Conservation (phyloP, 176 grass and related monocot species). For the Raddia distichophylla region DNA sequence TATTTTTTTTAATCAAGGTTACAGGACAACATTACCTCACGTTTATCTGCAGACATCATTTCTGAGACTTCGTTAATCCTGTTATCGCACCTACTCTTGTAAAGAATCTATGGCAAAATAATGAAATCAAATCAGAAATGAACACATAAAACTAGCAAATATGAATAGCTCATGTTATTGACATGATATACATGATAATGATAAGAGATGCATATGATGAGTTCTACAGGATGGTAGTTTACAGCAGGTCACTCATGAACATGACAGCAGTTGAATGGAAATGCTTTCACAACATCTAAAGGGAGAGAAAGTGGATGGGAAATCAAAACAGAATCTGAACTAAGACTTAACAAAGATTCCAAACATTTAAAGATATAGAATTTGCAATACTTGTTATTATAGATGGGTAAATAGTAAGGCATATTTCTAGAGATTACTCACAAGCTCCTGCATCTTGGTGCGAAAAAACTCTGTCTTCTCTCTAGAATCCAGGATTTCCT, state of each 20-base stretch:
- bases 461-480: conserved; percentile 92
- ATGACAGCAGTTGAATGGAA: conserved; percentile 25
- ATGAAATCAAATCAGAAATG: conserved; percentile 38
- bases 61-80: conserved; percentile 93
- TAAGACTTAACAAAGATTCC: background rate
- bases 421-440: conserved; percentile 59
- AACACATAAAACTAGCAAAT: conserved; percentile 33
- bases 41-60: conserved; percentile 86
- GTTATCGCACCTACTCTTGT: conserved; percentile 99
- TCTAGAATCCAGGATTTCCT: conserved; percentile 95
- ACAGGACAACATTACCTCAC: conserved; percentile 66
- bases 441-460: conserved; percentile 99
- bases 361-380: conserved; percentile 15
- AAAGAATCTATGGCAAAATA: conserved; percentile 70
- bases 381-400: background rate
- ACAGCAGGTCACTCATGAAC: conserved; percentile 1
- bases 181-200: background rate
- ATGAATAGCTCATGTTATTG: conserved; percentile 13
- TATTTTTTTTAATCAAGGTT: conserved; percentile 40
- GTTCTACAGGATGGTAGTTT: conserved; percentile 13
- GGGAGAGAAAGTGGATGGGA: background rate
- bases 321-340: conserved; percentile 32
- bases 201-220: conserved; percentile 6
- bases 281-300: conserved; percentile 18
- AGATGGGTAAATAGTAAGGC: conserved; percentile 6